Base-by-base conservation (phyloP, 2,329 filamentous ascomycete genomes). In the Xylariaceae sp. region DNA sequence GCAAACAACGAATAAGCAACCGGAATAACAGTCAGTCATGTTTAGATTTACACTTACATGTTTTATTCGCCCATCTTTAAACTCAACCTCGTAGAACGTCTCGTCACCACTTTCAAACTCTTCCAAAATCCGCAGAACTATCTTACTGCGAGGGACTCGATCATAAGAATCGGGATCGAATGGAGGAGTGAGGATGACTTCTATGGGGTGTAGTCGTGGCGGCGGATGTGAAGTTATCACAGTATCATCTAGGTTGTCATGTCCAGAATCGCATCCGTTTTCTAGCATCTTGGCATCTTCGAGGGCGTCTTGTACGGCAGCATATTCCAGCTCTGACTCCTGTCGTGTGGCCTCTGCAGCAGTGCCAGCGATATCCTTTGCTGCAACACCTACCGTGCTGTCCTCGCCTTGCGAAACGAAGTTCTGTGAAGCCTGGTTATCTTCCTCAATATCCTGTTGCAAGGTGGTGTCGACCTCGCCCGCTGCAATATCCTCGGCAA, bases 31-130 rank as follows among this genome's bases (percentile, higher is more conserved):
- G n/a, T n/a, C n/a, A n/a, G 17, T 12, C n/a, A 21, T 3, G 26
- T 17, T 29, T 16, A 7, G 26, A 14, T 39, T 46, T 9, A 24
- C 24, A 76, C 79, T 74, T 73, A 82, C 80, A 64, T 74, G 56
- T 51, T 79, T 73, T 60, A 75, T 63, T 46, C 74, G 72, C 21
- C 79, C 80, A 61, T 82, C 79, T 26, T 75, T 74, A 44, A 80
- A 82, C 56, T 80, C 78, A 9, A 78, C 70, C 4, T 63, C 67
- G 39, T 77, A 78, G 19, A 67, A 67, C 1, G 65, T 19, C 8
- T 72, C 63, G 7, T 68, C 65, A 1, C 64, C 64, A 1, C 65
- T 58, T 12, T 69, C 59, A 12, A 70, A 60, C 49, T 75, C 65
- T 4, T 70, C 68, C 1, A 73, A 40, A 4, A 82, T 62, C 3